Percentiles rank a stretch among this genome's conserved stretches.
Evolutionary conservation across 306 rosid genomes (phyloP).

Genomic region (Dryas octopetala): DNA sequence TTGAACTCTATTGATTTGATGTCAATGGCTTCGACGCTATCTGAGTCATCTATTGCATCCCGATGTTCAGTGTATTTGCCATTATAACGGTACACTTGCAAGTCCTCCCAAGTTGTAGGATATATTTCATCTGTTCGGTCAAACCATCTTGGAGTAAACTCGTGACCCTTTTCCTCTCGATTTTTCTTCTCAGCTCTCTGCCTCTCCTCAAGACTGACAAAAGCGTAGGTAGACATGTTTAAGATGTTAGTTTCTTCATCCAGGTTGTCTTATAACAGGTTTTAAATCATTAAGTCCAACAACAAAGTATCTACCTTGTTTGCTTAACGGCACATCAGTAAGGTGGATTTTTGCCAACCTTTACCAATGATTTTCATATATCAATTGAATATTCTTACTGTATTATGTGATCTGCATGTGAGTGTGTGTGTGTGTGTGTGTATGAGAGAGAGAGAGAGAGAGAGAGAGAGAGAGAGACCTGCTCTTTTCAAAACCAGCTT

Average conservation of each 20-base stretch:
- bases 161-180: constrained; percentile 54
- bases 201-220: constrained; percentile 72
- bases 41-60: constrained; percentile 50
- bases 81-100: constrained; percentile 71
- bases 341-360: not conserved
- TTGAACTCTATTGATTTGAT: constrained; percentile 52
- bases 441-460: constrained; percentile 29
- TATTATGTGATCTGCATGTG: not conserved
- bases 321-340: not conserved
- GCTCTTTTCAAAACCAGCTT: constrained; percentile 89
- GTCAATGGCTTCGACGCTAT: constrained; percentile 34
- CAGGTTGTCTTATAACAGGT: not conserved
- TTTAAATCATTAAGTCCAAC: not conserved
- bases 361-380: not conserved
- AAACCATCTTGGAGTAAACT: constrained; percentile 71
- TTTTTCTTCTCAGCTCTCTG: constrained; percentile 74
- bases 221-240: constrained; percentile 18
- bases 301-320: not conserved
- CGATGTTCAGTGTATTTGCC: constrained; percentile 64
- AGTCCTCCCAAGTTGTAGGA: constrained; percentile 78
- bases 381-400: not conserved
- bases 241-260: constrained; percentile 1
- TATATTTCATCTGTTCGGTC: constrained; percentile 58
- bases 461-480: constrained; percentile 42
- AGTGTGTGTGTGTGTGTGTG: not conserved